Percentiles rank a stretch among this genome's conserved stretches.
These are phyloP conservation scores for Cyberlindnera petersonii DNA, from an alignment of 805 yeast species.

Conservation along the genomic window DNA sequence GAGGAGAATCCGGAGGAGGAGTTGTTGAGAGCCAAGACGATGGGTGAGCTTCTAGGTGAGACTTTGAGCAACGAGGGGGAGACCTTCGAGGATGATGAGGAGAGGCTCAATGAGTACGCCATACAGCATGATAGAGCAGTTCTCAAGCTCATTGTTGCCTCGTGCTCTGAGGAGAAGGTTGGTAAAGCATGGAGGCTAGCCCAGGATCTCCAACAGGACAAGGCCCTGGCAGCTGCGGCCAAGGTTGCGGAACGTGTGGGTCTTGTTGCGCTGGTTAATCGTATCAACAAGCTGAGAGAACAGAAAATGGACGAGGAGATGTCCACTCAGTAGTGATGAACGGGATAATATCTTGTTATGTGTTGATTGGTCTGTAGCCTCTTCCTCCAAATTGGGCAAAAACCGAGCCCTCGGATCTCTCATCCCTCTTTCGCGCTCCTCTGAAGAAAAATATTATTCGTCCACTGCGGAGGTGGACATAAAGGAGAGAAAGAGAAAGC, in stretches of 20 bases:
- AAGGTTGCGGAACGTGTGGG: constrained; percentile 78
- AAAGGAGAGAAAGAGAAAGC: no score
- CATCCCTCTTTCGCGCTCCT: no score
- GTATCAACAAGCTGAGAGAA: constrained; percentile 52
- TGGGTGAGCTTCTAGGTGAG: constrained; percentile 62
- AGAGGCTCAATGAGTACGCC: constrained; percentile 49
- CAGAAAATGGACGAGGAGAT: constrained; percentile 34
- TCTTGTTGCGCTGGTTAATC: constrained; percentile 46
- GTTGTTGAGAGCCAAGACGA: constrained; percentile 53
- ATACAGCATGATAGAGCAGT: constrained; percentile 69
- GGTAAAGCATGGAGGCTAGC: constrained; percentile 69
- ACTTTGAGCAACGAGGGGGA: constrained; percentile 44
- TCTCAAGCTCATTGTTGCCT: constrained; percentile 67
- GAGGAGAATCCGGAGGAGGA: constrained; percentile 52
- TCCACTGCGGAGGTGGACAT: no score
- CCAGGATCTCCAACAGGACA: constrained; percentile 64
- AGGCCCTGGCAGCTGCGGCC: constrained; percentile 78
- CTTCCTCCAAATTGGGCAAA: no score
- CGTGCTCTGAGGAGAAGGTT: constrained; percentile 64
- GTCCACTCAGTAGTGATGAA: constrained; percentile 2
- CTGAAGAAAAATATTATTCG: no score
- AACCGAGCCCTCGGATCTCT: constrained; percentile 1
- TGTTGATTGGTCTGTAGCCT: no score
- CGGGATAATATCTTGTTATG: not conserved
- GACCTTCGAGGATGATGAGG: constrained; percentile 43